phyloP scores from a whole-genome alignment of 768 basidiomycete genomes.

The Leccinum subgranulosum region DNA sequence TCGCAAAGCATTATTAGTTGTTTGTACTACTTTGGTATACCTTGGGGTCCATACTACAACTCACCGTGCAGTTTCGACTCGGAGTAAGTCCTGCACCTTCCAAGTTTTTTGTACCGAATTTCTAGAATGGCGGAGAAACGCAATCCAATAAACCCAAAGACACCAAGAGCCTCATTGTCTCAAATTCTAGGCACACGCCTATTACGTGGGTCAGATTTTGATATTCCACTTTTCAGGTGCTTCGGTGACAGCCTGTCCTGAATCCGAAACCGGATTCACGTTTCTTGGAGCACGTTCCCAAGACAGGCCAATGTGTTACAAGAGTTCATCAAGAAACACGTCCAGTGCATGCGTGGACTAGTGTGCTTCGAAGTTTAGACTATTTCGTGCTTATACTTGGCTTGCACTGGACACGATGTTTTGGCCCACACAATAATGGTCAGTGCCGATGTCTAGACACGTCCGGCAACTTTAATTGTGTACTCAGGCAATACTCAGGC shows the following conservation, averaged over 20 bases:
- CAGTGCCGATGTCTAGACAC: background rate
- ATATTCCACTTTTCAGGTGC: slow-evolving; percentile 54
- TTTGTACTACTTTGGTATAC: too few species aligned
- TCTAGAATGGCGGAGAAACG: slow-evolving; percentile 39
- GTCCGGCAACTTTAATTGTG: background rate
- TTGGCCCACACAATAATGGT: background rate
- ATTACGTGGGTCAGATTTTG: background rate
- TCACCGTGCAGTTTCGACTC: too few species aligned
- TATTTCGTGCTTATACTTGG: background rate
- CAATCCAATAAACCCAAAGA: slow-evolving; percentile 81
- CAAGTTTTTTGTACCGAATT: too few species aligned
- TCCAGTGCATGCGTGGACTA: slow-evolving; percentile 86
- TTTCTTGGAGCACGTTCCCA: too few species aligned
- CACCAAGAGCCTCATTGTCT: slow-evolving; percentile 64
- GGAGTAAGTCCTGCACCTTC: too few species aligned
- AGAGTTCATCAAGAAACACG: slow-evolving; percentile 66
- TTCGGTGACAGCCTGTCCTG: slow-evolving; percentile 76
- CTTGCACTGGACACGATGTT: too few species aligned
- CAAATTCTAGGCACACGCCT: slow-evolving; percentile 70
- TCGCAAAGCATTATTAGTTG: too few species aligned
- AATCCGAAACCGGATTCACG: slow-evolving; percentile 65
- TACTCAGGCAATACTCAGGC: background rate
- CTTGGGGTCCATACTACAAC: too few species aligned
- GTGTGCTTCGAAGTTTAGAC: slow-evolving; percentile 74
- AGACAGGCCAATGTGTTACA: too few species aligned